Evolutionary conservation across 495 filamentous ascomycete genomes (phyloP).

Genomic region (Lophiotrema nucula): DNA sequence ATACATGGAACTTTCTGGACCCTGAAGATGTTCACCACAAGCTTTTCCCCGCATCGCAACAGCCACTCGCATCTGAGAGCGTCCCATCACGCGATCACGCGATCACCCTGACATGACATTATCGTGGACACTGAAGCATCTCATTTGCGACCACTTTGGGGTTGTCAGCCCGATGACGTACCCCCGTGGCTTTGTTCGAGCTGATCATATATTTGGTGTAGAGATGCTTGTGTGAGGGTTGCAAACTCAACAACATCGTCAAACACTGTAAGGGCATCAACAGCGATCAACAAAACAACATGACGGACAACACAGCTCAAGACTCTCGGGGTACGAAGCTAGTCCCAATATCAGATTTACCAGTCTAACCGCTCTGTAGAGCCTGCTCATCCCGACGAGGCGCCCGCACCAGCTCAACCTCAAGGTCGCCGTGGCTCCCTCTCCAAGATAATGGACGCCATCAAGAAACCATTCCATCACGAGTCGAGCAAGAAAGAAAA

Average conservation of each 20-base stretch:
- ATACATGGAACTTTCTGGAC: background rate
- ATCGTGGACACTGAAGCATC: too few relatives aligned
- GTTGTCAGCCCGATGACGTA: background rate
- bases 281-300: too few relatives aligned
- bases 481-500: background rate
- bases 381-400: background rate
- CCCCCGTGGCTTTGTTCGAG: background rate
- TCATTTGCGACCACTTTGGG: background rate
- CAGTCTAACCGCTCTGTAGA: background rate
- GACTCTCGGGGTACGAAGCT: background rate
- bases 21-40: background rate
- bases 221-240: background rate
- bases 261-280: background rate
- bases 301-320: background rate
- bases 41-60: background rate
- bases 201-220: background rate
- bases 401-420: background rate
- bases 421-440: background rate
- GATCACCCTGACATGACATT: too few relatives aligned
- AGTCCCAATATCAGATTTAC: background rate
- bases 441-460: background rate
- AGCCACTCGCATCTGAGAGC: background rate
- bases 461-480: background rate
- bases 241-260: background rate
- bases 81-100: background rate